These are phyloP conservation scores for Fraxinus paxiana DNA, from an alignment of 305 asterid genomes.

Conservation along the genomic window DNA sequence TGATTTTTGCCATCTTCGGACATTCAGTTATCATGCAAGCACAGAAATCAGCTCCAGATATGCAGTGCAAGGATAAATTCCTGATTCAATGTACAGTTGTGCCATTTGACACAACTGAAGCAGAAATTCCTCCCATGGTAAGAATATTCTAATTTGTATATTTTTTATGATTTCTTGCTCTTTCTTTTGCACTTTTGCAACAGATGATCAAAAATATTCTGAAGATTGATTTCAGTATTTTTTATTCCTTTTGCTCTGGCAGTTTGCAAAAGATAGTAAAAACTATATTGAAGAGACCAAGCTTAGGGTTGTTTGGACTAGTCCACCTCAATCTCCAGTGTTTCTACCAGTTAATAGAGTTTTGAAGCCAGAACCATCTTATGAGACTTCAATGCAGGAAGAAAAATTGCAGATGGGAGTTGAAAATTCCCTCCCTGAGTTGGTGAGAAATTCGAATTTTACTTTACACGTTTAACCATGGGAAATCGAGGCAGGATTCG, in stretches of 20 bases:
- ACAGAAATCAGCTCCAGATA: slow-evolving; percentile 54
- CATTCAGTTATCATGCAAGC: slow-evolving; percentile 78
- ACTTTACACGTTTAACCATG: neutral
- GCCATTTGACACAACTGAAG: slow-evolving; percentile 70
- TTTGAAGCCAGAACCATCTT: slow-evolving; percentile 46
- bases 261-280: slow-evolving; percentile 57
- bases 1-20: neutral
- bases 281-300: slow-evolving; percentile 73
- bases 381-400: slow-evolving; percentile 30
- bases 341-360: slow-evolving; percentile 52
- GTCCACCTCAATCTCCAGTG: slow-evolving; percentile 25
- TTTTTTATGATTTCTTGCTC: slow-evolving; percentile 10
- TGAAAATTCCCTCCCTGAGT: slow-evolving; percentile 47
- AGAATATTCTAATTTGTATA: slow-evolving; percentile 27
- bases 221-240: neutral
- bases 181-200: neutral
- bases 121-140: slow-evolving; percentile 69
- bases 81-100: slow-evolving; percentile 73
- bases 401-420: slow-evolving; percentile 43
- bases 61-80: slow-evolving; percentile 84
- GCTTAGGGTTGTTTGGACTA: slow-evolving; percentile 62
- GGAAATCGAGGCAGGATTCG: slow-evolving; percentile 10
- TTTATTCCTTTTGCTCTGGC: slow-evolving; percentile 23
- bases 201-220: neutral
- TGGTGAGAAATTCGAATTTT: slow-evolving; percentile 34